phyloP scores from a whole-genome alignment of 495 filamentous ascomycete species.

The Schizothecium vesticola region DNA sequence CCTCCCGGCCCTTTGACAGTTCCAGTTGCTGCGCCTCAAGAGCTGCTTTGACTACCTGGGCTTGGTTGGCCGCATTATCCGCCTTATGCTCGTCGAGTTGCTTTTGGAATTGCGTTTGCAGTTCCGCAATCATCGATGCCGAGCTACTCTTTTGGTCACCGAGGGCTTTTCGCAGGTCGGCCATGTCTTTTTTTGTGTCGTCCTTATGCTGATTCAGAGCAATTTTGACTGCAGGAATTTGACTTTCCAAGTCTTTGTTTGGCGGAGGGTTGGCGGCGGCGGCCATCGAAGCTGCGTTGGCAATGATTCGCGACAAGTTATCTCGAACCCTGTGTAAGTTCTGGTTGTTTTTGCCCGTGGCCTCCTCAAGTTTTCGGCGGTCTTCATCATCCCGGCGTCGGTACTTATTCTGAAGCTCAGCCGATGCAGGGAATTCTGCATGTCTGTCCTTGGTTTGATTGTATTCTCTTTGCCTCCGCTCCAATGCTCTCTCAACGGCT shows the following conservation, averaged over 20 bases:
- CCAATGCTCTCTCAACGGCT: slow-evolving; percentile 10
- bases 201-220: not conserved
- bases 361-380: not conserved
- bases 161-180: not conserved
- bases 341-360: not conserved
- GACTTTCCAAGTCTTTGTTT: slow-evolving; percentile 2
- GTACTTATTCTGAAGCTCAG: slow-evolving; percentile 26
- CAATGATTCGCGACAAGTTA: not conserved
- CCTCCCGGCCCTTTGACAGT: not conserved
- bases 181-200: not conserved
- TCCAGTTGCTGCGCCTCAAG: slow-evolving; percentile 7
- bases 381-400: not conserved
- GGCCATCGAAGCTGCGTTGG: not conserved
- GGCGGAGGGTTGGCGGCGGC: not conserved
- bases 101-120: slow-evolving; percentile 2
- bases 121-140: not conserved
- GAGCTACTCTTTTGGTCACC: not conserved
- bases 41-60: not conserved
- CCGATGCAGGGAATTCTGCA: slow-evolving; percentile 27
- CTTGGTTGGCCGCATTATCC: not conserved
- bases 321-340: not conserved
- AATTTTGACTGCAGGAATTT: not conserved
- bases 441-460: slow-evolving; percentile 19
- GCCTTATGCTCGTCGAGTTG: not conserved
- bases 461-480: slow-evolving; percentile 19